A percentile compares a stretch with the other conserved stretches of the same genome.
Conservation (phyloP, 2,329 filamentous ascomycete species). For the Corinectria fuckeliana region DNA sequence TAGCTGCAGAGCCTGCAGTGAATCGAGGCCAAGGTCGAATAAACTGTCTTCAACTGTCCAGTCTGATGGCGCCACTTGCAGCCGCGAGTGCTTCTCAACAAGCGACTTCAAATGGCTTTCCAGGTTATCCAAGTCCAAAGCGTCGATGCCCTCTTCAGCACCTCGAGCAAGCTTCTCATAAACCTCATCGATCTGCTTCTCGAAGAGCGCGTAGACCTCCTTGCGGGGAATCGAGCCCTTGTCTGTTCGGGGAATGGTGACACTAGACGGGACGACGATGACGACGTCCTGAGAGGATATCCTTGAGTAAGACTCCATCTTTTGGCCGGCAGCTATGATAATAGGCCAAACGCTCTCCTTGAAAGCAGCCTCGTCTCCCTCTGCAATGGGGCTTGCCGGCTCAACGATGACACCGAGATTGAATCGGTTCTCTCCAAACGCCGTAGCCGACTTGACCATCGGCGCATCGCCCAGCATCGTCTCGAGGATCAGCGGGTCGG, state of each 20-base stretch:
- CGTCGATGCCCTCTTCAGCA: constrained; percentile 16
- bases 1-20: constrained; percentile 18
- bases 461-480: constrained; percentile 24
- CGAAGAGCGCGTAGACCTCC: constrained; percentile 28
- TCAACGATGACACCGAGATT: constrained; percentile 35
- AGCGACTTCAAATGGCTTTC: constrained; percentile 16
- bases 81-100: constrained; percentile 13
- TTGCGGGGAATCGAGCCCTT: constrained; percentile 35
- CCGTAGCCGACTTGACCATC: constrained; percentile 23
- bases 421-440: constrained; percentile 32
- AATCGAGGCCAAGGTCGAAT: constrained; percentile 24
- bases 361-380: constrained; percentile 11
- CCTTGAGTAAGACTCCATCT: constrained; percentile 28
- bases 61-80: constrained; percentile 2
- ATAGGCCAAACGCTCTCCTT: constrained; percentile 27
- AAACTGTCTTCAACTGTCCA: constrained; percentile 19
- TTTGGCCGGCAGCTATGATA: constrained; percentile 19
- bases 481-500: constrained; percentile 31
- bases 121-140: constrained; percentile 19
- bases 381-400: constrained; percentile 10
- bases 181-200: constrained; percentile 21
- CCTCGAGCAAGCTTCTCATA: constrained; percentile 21
- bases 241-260: constrained; percentile 31
- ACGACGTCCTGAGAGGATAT: constrained; percentile 31
- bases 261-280: constrained; percentile 19